Percentiles rank a stretch among this genome's conserved stretches.
Evolutionary conservation across 108 stramenopile genomes (phyloP).

Genomic region (Cyclotella cryptica): DNA sequence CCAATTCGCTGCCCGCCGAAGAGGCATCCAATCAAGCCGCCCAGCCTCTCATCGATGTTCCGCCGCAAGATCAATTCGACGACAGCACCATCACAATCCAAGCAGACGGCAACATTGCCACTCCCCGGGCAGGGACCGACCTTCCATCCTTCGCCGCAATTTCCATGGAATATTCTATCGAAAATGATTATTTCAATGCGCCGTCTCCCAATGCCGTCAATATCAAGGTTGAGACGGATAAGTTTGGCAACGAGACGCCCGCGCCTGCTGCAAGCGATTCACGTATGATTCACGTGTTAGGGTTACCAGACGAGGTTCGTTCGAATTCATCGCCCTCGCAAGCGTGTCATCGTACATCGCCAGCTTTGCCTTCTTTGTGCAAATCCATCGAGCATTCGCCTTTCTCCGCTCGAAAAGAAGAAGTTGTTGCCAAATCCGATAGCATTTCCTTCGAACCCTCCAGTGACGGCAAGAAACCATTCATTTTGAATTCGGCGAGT

Average conservation of each 20-base stretch:
- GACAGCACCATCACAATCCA: neutral
- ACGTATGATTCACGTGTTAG: too few species aligned
- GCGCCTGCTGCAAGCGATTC: too few species aligned
- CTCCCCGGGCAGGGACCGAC: neutral
- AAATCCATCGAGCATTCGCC: too few species aligned
- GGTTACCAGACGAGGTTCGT: too few species aligned
- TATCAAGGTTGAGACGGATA: neutral
- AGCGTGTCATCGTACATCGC: too few species aligned
- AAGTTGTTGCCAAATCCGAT: neutral
- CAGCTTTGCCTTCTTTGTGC: too few species aligned
- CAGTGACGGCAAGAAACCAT: neutral
- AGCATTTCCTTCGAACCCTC: neutral
- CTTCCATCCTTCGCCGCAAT: neutral
- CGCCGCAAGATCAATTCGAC: slow-evolving; percentile 11
- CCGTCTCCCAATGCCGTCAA: neutral
- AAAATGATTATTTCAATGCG: neutral
- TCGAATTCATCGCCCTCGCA: too few species aligned
- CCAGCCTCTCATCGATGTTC: neutral
- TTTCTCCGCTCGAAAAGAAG: neutral
- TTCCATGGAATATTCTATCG: neutral
- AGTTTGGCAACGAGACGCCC: too few species aligned
- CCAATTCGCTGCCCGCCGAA: neutral
- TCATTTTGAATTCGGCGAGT: neutral
- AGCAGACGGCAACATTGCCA: neutral
- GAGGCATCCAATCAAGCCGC: neutral